Conservation (phyloP, 2,329 filamentous ascomycete species). For the Venturia aucupariae region DNA sequence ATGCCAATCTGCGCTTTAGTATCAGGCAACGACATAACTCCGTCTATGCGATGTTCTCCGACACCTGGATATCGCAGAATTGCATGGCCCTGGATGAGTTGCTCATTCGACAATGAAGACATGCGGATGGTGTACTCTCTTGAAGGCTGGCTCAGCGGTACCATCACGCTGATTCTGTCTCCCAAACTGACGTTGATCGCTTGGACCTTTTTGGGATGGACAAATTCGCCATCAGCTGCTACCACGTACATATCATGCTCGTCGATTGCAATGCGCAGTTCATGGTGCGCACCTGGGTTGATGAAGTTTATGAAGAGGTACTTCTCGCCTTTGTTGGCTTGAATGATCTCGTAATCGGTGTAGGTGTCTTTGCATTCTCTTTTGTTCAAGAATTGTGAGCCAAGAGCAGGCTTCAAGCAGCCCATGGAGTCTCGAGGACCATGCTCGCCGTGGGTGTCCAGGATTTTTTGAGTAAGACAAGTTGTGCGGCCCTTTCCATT, state of each 20-base stretch:
- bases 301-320: slow-evolving; percentile 18
- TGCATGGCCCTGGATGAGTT: background rate
- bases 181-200: slow-evolving; percentile 11
- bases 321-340: slow-evolving; percentile 16
- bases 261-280: slow-evolving; percentile 18
- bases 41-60: slow-evolving; percentile 1
- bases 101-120: background rate
- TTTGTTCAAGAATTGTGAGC: slow-evolving; percentile 17
- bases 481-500: background rate
- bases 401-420: slow-evolving; percentile 15
- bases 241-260: slow-evolving; percentile 19
- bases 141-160: background rate
- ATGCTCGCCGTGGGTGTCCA: slow-evolving; percentile 1
- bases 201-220: slow-evolving; percentile 18
- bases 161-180: background rate
- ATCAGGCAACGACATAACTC: slow-evolving; percentile 7
- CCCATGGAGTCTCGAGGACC: slow-evolving; percentile 15
- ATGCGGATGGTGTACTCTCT: background rate
- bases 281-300: slow-evolving; percentile 18
- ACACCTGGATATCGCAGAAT: slow-evolving; percentile 9
- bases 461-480: background rate
- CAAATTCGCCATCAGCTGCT: slow-evolving; percentile 19
- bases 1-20: background rate
- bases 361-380: slow-evolving; percentile 17
- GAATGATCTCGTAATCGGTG: slow-evolving; percentile 17